Base-by-base conservation (phyloP, 495 filamentous ascomycete genomes). In the Tuber aestivum region DNA sequence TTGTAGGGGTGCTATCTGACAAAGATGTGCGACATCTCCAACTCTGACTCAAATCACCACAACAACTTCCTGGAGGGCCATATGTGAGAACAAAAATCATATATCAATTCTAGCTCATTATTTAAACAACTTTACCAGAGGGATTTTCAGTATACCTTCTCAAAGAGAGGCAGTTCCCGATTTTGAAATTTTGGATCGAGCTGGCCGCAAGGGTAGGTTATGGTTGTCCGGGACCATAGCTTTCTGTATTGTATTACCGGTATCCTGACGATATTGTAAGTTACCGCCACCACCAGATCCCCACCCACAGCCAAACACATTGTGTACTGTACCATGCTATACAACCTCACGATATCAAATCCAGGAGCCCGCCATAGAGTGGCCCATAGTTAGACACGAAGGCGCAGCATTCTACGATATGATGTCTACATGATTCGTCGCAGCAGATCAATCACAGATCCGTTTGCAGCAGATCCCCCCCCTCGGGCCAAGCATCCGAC, bases 391-490 rank as follows among this genome's bases (percentile, higher is more conserved):
- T 18, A 8, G 56, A 18, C 56, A 65, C 27, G 56, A 65, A 35
- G 16, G 27, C 56, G 20, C 14, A 65, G 14, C 56, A 32, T 65
- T 65, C 56, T 18, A 35, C 27, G 2, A 65, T 65, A 65, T 65
- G n/a, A 65, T 35, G 4, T 27, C 14, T 65, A 65, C 56, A 7
- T 65, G 56, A 65, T 65, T 27, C 56, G n/a, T 10, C 56, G 27
- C 56, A 65, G 56, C 12, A 65, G 35, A 65, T 18, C 27, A 65
- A 65, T 18, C 27, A 16, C 56, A 65, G 56, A 65, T 65, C 56
- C 56, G 56, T 65, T 65, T 35, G 56, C 56, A 65, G 56, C 56
- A 65, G 56, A 65, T 65, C 56, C 56, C 23, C n/a, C 27, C n/a
- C n/a, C n/a, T 32, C 56, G 56, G 56, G 6, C 56, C 56, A 65